These are phyloP conservation scores for Colletotrichum liaoningense DNA, from an alignment of 2,329 filamentous ascomycete genomes.

Conservation along the genomic window DNA sequence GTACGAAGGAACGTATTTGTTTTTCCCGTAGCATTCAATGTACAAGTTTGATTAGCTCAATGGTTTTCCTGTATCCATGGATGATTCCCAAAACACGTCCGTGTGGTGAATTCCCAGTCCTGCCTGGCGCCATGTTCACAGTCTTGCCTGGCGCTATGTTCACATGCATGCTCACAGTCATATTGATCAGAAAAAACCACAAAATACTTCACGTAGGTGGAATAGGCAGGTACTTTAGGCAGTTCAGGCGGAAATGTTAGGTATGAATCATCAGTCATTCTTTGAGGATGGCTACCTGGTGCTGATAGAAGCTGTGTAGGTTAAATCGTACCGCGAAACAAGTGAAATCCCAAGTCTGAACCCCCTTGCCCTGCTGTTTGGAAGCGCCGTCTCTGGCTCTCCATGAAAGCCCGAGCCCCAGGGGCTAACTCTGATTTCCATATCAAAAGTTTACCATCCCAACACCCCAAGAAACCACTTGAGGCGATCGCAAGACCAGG, in stretches of 20 bases:
- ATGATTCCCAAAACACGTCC: too few relatives aligned
- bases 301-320: slow-evolving; percentile 28
- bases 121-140: too few relatives aligned
- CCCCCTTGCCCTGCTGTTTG: neutral
- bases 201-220: too few relatives aligned
- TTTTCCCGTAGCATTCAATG: too few relatives aligned
- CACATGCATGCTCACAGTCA: neutral
- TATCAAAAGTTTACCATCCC: neutral
- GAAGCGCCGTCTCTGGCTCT: neutral
- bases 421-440: neutral
- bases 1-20: too few relatives aligned
- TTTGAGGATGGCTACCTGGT: slow-evolving; percentile 27
- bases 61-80: too few relatives aligned
- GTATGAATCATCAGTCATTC: slow-evolving; percentile 28
- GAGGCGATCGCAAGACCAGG: neutral
- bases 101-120: too few relatives aligned
- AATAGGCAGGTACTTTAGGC: neutral
- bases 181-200: fast-evolving
- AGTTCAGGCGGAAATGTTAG: neutral
- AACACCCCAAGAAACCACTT: neutral
- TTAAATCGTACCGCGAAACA: slow-evolving; percentile 30
- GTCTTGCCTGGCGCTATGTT: too few relatives aligned
- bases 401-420: too few relatives aligned
- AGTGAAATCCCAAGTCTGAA: slow-evolving; percentile 12
- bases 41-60: too few relatives aligned